Evolutionary conservation across 2,329 filamentous ascomycete genomes (phyloP).

Genomic region (Ophiocordyceps sinensis): DNA sequence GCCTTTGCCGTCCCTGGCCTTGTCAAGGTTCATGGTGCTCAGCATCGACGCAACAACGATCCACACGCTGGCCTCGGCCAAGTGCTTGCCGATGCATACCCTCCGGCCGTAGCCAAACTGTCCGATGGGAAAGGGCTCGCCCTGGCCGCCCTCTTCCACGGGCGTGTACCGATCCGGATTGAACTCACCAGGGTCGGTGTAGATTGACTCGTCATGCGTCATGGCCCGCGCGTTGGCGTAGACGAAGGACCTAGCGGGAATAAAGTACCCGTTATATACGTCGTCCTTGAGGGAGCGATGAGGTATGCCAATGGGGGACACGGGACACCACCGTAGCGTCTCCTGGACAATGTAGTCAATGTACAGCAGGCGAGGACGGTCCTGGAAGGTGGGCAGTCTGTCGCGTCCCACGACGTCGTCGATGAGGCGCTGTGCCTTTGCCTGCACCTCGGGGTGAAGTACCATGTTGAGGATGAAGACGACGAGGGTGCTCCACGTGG

Average conservation of each 20-base stretch:
- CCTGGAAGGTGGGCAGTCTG: conserved; percentile 30
- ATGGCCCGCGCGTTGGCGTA: conserved; percentile 30
- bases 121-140: conserved; percentile 30
- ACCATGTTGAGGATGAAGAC: conserved; percentile 30
- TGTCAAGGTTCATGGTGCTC: conserved; percentile 20
- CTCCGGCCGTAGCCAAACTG: conserved; percentile 39
- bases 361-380: conserved; percentile 26
- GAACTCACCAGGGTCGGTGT: conserved; percentile 26
- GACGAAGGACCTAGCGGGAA: conserved; percentile 36
- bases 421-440: conserved; percentile 29
- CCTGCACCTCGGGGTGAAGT: conserved; percentile 26
- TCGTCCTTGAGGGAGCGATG: conserved; percentile 40
- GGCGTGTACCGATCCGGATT: conserved; percentile 29
- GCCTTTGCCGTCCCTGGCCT: conserved; percentile 17
- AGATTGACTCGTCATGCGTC: conserved; percentile 24
- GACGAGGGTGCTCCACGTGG: conserved; percentile 26
- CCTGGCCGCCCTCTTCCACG: conserved; percentile 18
- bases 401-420: conserved; percentile 29
- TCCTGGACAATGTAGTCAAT: conserved; percentile 33
- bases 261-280: conserved; percentile 39
- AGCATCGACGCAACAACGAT: conserved; percentile 25
- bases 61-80: conserved; percentile 31
- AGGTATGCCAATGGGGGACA: conserved; percentile 36
- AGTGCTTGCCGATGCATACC: conserved; percentile 32
- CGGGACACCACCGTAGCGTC: conserved; percentile 26